Evolutionary conservation across 495 filamentous ascomycete genomes (phyloP).

Genomic region (Penicillium daleae): DNA sequence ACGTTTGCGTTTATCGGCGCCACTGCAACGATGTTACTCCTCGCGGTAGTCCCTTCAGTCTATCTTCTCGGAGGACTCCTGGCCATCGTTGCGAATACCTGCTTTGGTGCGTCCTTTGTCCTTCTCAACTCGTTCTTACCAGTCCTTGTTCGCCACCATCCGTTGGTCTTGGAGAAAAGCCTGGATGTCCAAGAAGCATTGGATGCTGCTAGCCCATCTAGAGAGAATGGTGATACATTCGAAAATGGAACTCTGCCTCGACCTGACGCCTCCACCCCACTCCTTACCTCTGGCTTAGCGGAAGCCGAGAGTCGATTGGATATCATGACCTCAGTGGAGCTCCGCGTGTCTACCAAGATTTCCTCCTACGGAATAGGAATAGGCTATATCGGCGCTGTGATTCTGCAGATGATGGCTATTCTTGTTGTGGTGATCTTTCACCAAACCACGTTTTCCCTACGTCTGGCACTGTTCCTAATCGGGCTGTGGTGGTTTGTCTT

Average conservation of each 20-base stretch:
- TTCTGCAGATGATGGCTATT: conserved; percentile 78
- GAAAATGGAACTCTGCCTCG: background rate
- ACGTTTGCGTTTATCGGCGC: conserved; percentile 82
- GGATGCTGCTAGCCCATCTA: background rate
- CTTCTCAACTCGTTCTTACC: conserved; percentile 84
- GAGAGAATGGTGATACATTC: conserved; percentile 33
- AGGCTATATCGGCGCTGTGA: conserved; percentile 82
- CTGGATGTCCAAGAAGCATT: background rate
- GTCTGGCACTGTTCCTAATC: conserved; percentile 82
- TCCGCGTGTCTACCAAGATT: conserved; percentile 79
- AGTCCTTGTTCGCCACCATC: conserved; percentile 78
- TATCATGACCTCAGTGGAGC: conserved; percentile 57
- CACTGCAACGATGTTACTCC: conserved; percentile 83
- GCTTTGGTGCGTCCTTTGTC: conserved; percentile 85
- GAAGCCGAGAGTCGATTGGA: conserved; percentile 19
- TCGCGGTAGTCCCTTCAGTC: conserved; percentile 70
- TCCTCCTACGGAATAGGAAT: conserved; percentile 90
- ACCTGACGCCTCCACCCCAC: conserved; percentile 41
- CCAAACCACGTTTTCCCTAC: conserved; percentile 77
- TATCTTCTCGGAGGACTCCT: conserved; percentile 82
- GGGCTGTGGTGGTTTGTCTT: conserved; percentile 96
- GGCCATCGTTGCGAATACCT: conserved; percentile 88
- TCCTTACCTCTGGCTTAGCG: conserved; percentile 24
- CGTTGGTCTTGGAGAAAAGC: conserved; percentile 40
- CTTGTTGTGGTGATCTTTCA: conserved; percentile 66